Percentiles rank a stretch among this genome's conserved stretches.
Evolutionary conservation across 495 filamentous ascomycete genomes (phyloP).

Genomic region (Penicillium argentinense): DNA sequence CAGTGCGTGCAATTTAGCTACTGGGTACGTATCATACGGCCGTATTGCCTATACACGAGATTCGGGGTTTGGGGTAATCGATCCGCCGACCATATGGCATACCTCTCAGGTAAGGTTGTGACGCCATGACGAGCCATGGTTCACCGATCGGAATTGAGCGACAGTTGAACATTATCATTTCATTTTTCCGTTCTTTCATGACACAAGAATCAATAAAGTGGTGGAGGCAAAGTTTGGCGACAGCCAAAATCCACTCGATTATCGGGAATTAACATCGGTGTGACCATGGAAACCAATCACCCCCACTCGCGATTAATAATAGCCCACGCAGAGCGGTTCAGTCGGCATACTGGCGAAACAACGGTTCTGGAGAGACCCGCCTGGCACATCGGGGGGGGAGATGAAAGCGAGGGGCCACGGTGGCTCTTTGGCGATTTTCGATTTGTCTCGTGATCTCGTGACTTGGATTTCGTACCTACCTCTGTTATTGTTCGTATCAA

Average conservation of each 20-base stretch:
- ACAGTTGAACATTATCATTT: too few relatives aligned
- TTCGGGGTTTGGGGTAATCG: too few relatives aligned
- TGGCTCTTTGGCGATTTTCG: too few relatives aligned
- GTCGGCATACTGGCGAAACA: constrained; percentile 17
- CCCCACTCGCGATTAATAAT: constrained; percentile 4
- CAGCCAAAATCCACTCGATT: constrained; percentile 8
- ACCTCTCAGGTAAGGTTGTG: too few relatives aligned
- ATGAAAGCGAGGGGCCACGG: constrained; percentile 18
- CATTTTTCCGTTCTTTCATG: too few relatives aligned
- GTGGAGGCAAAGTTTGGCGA: constrained; percentile 1
- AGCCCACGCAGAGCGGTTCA: constrained; percentile 5
- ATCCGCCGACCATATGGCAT: too few relatives aligned
- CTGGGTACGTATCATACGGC: too few relatives aligned
- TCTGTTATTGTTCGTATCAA: constrained; percentile 20
- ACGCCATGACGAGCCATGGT: too few relatives aligned
- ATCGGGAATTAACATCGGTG: constrained; percentile 16
- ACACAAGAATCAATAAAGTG: too few relatives aligned
- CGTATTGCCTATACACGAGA: too few relatives aligned
- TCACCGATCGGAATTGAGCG: not conserved
- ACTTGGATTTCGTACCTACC: constrained; percentile 10
- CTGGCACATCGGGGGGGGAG: not conserved
- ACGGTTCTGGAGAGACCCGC: not conserved
- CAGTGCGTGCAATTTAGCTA: too few relatives aligned
- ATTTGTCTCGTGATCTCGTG: constrained; percentile 16
- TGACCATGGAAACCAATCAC: constrained; percentile 12